Evolutionary conservation across 345 rosid genomes (phyloP), one percentile per base, ranked within the genome.

Genomic region (Moricandia moricandioides): DNA sequence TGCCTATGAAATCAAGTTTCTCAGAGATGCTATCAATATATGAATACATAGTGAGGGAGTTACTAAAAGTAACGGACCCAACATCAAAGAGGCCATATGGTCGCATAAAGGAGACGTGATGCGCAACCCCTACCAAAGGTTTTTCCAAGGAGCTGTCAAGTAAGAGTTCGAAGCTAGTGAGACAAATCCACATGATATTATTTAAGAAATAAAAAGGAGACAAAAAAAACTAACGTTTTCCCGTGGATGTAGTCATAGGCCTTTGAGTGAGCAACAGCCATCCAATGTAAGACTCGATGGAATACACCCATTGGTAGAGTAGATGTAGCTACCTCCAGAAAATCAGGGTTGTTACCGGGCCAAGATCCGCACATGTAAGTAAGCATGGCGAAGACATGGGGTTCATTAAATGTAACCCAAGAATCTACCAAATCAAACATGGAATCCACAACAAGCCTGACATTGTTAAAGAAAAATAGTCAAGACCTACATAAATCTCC

Each of bases 281-380:
- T 89, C 97, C 89, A 88, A 72, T 94, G 90, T 91, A 94, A 80
- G 65, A 83, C 85, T 84, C 89, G 89, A 39, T 82, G 86, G 71
- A 91, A 91, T 72, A 87, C 98, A 74, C 98, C 97, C 72, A 85
- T 85, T 66, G 97, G 98, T 39, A 94, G 75, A 79, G 98, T 86
- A 78, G 97, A 82, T 69, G 91, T 94, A 54, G 96, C 97, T 54
- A 45, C 87, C 83, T 94, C 98, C 80, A 94, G 77, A 91, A 91
- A 83, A 75, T 88, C 93, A 74, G 98, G 98, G 83, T 86, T 82
- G 73, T 91, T 95, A 45, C 98, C 98, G 58, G 98, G 97, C 98
- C 98, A 94, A 81, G 97, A 85, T 80, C 98, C 98, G 30, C 89
- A 88, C 62, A 89, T 88, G 82, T 94, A 91, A 31, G 98, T 94